Conservation (phyloP, 225 moss, liverwort and hornwort species). For the Physcomitrium patens region DNA sequence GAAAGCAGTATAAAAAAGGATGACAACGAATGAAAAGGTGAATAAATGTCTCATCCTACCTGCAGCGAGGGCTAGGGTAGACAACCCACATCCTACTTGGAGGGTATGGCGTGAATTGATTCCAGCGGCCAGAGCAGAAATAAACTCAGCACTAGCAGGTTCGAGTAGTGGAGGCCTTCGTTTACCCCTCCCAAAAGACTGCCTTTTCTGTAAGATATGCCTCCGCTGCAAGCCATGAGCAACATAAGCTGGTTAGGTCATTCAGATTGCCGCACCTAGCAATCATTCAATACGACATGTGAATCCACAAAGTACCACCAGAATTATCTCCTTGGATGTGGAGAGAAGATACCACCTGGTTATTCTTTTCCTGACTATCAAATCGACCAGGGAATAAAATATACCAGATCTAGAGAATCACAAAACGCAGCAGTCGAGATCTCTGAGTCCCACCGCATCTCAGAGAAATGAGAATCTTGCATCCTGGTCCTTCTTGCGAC, state of each 20-base stretch:
- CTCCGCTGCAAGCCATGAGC: conserved; percentile 53
- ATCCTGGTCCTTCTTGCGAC: conserved; percentile 42
- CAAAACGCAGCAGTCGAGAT: conserved; percentile 58
- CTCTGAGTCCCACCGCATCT: conserved; percentile 68
- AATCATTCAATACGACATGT: neutral
- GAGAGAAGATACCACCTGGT: neutral
- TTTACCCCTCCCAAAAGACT: conserved; percentile 37
- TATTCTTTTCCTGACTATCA: neutral
- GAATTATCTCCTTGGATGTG: conserved; percentile 5
- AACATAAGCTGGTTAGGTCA: conserved; percentile 12
- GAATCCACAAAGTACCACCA: neutral
- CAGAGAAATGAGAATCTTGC: conserved; percentile 44
- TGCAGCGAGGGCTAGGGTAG: conserved; percentile 63
- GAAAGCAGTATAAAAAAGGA: conserved; percentile 2
- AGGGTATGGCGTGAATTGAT: conserved; percentile 61
- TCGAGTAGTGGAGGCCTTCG: conserved; percentile 53
- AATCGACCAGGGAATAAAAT: conserved; percentile 7
- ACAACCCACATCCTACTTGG: conserved; percentile 70
- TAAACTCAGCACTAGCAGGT: conserved; percentile 66
- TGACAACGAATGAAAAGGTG: neutral
- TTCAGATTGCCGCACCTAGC: conserved; percentile 8
- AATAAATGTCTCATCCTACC: conserved; percentile 21
- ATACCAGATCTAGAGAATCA: conserved; percentile 62
- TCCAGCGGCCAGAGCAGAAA: conserved; percentile 69
- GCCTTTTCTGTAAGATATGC: conserved; percentile 52